Evolutionary conservation across 768 basidiomycete genomes (phyloP).

Genomic region (Chalciporus pseudorubinellus): DNA sequence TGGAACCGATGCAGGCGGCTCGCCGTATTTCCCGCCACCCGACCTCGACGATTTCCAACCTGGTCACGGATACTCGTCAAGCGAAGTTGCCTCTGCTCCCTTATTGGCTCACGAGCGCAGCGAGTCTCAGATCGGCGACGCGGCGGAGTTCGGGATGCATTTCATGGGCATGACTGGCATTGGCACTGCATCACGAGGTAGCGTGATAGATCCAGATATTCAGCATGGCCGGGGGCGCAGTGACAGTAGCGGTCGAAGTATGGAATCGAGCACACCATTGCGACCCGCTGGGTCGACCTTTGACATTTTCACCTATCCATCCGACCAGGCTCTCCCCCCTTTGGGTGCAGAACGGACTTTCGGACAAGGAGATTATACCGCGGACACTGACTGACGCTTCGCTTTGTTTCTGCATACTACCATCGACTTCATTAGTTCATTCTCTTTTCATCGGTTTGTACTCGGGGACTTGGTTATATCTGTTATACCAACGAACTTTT

Average conservation of each 20-base stretch:
- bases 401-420: too few relatives aligned
- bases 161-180: slow-evolving; percentile 43
- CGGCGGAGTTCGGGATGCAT: slow-evolving; percentile 20
- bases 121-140: slow-evolving; percentile 14
- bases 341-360: slow-evolving; percentile 10
- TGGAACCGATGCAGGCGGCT: slow-evolving; percentile 24
- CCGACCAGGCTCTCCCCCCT: background rate
- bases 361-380: background rate
- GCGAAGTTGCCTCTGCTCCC: slow-evolving; percentile 30
- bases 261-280: slow-evolving; percentile 8
- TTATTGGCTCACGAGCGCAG: slow-evolving; percentile 31
- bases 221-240: slow-evolving; percentile 12
- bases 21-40: slow-evolving; percentile 8
- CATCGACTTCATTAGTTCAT: background rate
- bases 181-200: slow-evolving; percentile 41
- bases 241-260: slow-evolving; percentile 10
- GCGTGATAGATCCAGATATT: slow-evolving; percentile 21
- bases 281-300: slow-evolving; percentile 1
- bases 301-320: background rate
- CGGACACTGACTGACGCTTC: background rate
- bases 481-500: background rate
- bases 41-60: slow-evolving; percentile 1
- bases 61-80: slow-evolving; percentile 26
- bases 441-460: background rate
- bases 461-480: slow-evolving; percentile 1